phyloP scores from a whole-genome alignment of 768 basidiomycete genomes.

The Pleurotus cornucopiae region DNA sequence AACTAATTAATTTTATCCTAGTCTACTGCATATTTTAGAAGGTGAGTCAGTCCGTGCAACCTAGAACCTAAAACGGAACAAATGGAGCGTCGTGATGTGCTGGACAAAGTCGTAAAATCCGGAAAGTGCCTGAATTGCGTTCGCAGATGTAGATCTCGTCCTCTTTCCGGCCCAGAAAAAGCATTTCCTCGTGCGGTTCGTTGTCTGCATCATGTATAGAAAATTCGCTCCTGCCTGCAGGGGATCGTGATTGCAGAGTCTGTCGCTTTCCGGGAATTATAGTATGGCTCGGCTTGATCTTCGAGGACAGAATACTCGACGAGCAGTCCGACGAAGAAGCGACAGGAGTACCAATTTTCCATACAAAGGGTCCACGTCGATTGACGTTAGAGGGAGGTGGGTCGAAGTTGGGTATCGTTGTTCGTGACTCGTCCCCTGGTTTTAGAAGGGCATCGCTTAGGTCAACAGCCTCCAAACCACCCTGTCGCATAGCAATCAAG shows the following conservation, averaged over 20 bases:
- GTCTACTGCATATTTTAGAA: not conserved
- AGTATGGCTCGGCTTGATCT: constrained; percentile 32
- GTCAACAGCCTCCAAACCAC: constrained; percentile 79
- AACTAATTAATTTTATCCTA: not conserved
- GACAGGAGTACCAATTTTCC: constrained; percentile 78
- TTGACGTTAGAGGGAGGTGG: constrained; percentile 58
- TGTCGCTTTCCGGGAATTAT: constrained; percentile 40
- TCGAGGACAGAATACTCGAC: constrained; percentile 35
- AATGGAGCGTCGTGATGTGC: constrained; percentile 17
- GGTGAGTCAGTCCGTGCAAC: not conserved
- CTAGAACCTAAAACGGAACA: constrained; percentile 3
- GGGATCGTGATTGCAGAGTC: constrained; percentile 44
- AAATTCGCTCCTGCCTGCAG: constrained; percentile 46
- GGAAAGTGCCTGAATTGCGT: constrained; percentile 66
- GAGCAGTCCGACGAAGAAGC: constrained; percentile 31
- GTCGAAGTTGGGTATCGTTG: constrained; percentile 64
- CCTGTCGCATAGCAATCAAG: constrained; percentile 82
- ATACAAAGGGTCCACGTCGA: constrained; percentile 71
- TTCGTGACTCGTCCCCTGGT: constrained; percentile 79
- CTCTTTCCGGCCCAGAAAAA: constrained; percentile 74
- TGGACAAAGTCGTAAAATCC: constrained; percentile 68
- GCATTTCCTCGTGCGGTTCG: constrained; percentile 63
- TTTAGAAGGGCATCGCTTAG: constrained; percentile 73
- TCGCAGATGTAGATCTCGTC: constrained; percentile 83
- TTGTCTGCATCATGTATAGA: constrained; percentile 46